Conservation (phyloP, 441 rosid genomes). For the Flueggea neowawraea region DNA sequence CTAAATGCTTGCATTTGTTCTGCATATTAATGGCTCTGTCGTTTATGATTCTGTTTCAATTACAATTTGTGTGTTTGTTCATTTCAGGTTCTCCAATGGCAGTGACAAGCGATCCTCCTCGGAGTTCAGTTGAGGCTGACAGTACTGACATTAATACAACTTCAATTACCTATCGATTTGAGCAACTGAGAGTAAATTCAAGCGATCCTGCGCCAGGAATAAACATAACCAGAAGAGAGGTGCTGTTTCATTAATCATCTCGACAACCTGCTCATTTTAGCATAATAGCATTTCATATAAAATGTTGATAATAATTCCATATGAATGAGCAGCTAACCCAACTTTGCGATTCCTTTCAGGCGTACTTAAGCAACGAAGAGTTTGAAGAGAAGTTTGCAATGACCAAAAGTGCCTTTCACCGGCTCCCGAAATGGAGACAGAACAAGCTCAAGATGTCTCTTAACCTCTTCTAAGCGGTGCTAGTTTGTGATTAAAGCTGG, state of each 20-base stretch:
- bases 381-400: constrained; percentile 61
- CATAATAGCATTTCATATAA: not conserved
- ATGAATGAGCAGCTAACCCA: not conserved
- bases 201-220: constrained; percentile 47
- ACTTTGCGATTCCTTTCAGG: constrained; percentile 32
- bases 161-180: constrained; percentile 39
- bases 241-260: constrained; percentile 13
- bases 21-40: no score
- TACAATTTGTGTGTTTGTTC: not conserved
- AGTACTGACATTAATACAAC: constrained; percentile 21
- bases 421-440: constrained; percentile 80
- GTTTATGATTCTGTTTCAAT: no score
- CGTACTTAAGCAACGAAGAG: constrained; percentile 60
- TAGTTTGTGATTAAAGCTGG: not conserved
- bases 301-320: not conserved
- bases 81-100: constrained; percentile 41
- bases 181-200: constrained; percentile 50
- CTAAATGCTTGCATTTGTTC: no score
- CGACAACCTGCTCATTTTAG: no score
- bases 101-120: constrained; percentile 18
- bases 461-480: constrained; percentile 42
- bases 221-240: constrained; percentile 74
- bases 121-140: constrained; percentile 18
- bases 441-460: constrained; percentile 72
- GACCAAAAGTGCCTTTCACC: constrained; percentile 47